phyloP scores from a whole-genome alignment of 768 basidiomycete genomes.

The Mycena maculata region DNA sequence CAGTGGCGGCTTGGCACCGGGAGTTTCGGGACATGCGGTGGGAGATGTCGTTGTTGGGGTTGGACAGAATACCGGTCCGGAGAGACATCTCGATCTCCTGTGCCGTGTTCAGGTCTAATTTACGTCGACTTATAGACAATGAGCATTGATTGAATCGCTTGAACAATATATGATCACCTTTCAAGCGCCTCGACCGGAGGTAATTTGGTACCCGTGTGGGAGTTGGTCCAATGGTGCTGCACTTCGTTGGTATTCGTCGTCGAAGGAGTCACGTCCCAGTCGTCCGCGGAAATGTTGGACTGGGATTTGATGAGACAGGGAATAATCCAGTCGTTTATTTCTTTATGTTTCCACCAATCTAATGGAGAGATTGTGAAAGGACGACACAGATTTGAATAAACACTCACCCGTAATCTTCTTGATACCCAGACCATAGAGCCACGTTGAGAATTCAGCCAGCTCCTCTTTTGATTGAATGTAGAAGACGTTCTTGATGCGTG shows the following conservation, averaged over 20 bases:
- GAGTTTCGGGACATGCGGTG: background rate
- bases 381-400: background rate
- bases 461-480: constrained; percentile 17
- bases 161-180: background rate
- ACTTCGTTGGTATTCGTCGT: no score
- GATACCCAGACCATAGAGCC: background rate
- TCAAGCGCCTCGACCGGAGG: background rate
- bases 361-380: no score
- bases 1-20: background rate
- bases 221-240: background rate
- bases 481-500: background rate
- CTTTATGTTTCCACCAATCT: no score
- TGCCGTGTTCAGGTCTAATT: background rate
- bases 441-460: background rate
- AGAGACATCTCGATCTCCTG: constrained; percentile 7
- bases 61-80: constrained; percentile 1
- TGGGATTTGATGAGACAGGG: no score
- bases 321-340: no score
- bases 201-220: background rate
- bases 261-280: background rate
- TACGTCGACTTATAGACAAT: background rate
- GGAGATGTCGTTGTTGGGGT: constrained; percentile 4
- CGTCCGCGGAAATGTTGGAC: background rate
- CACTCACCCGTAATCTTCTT: constrained; percentile 5
- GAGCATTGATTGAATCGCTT: background rate